Base-by-base conservation (phyloP, 164 flowering plant species). In the Vitis rotundifolia region DNA sequence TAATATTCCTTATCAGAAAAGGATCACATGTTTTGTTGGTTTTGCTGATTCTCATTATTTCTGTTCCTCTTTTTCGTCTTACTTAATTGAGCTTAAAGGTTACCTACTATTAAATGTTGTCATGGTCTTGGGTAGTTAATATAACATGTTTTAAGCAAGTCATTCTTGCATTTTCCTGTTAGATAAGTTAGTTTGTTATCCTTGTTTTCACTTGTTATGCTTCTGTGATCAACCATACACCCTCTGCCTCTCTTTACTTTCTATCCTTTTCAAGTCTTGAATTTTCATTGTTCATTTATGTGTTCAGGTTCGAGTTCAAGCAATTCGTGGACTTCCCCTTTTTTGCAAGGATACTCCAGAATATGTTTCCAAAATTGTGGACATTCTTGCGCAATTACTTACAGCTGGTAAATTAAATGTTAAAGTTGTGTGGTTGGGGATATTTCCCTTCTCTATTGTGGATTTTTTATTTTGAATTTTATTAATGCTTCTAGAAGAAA, bases 281-380 rank as follows among this genome's bases (percentile, higher is more conserved):
- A 6, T 58, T 50, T 54, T 55, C 14, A 18, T 59, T 47, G 44
- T 37, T 37, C 13, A 26, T 57, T 22, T 28, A 19, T 66, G 59
- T 70, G 57, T 77, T n/a, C 76, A 92, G 99, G 82, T 93, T 60
- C 87, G 99, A 11, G 93, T 94, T 26, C 99, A 94, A 84, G 99
- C 98, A 15, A 92, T 94, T 70, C 90, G 99, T 53, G 99, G 98
- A 12, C 96, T 94, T 76, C 99, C 98, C 12, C 92, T 94, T 64
- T 88, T 94, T 73, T 92, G 97, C 84, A 94, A 91, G 86, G 99
- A 92, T 77, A 87, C 90, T n/a, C 91, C 97, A 3, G 93, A 90
- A 52, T 78, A 85, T 76, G 81, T 90, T 66, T 78, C 97, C 16
- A 89, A 92, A 73, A 89, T 94, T 78, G 93, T 91, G 29, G 91